Percentiles rank a stretch among this genome's conserved stretches.
phyloP scores from a whole-genome alignment of 208 protist species.

The Acanthamoeba triangularis region DNA sequence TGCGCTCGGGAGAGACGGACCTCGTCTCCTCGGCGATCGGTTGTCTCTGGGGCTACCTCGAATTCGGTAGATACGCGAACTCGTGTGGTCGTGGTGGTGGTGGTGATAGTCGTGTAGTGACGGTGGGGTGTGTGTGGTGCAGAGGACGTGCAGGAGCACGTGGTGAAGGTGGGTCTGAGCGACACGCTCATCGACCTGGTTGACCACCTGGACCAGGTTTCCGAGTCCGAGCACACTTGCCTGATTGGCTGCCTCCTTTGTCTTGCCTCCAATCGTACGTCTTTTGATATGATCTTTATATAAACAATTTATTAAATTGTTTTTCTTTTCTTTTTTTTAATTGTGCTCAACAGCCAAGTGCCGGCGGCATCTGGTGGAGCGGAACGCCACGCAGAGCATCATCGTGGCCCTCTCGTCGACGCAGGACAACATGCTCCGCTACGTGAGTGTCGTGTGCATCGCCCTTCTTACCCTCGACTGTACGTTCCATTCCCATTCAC shows the following conservation, averaged over 20 bases:
- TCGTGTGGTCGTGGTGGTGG: too few relatives aligned
- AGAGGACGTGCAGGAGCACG: conserved; percentile 8
- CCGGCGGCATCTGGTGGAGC: neutral
- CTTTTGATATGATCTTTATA: too few relatives aligned
- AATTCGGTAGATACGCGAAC: conserved; percentile 16
- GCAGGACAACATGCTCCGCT: neutral
- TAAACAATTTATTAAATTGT: neutral
- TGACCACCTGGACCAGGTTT: neutral
- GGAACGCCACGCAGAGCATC: neutral
- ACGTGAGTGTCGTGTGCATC: neutral
- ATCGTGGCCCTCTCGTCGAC: neutral
- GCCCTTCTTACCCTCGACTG: neutral
- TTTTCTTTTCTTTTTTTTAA: too few relatives aligned
- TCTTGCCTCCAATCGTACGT: neutral
- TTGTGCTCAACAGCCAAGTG: neutral
- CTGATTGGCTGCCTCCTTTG: neutral
- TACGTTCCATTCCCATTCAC: neutral
- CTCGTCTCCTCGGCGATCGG: neutral
- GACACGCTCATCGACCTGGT: neutral
- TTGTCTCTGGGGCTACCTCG: neutral
- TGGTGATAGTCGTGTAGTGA: too few relatives aligned
- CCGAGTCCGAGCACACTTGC: neutral
- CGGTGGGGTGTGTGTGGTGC: neutral
- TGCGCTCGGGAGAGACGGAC: neutral
- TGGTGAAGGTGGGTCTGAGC: neutral